Conservation (phyloP, 169 alveolate species). For the Eimeria praecox region DNA sequence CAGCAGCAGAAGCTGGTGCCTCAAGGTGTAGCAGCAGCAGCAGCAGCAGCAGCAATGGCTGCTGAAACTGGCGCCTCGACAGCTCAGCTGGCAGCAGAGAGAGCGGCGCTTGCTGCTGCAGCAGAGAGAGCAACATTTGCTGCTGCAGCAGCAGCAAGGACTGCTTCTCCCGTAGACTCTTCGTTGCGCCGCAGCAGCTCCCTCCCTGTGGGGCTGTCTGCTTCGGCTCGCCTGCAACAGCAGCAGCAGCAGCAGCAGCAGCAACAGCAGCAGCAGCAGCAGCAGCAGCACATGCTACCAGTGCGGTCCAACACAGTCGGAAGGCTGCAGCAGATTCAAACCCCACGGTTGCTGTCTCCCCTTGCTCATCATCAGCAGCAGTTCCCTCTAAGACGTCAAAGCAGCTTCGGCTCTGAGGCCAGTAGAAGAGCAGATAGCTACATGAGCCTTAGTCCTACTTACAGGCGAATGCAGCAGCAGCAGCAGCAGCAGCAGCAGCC, state of each 20-base stretch:
- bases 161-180: not conserved
- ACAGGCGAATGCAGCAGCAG: not conserved
- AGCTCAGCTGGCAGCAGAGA: slow-evolving; percentile 49
- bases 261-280: slow-evolving; percentile 51
- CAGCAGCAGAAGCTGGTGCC: slow-evolving; percentile 40
- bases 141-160: slow-evolving; percentile 45
- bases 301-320: slow-evolving; percentile 22
- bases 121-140: slow-evolving; percentile 52
- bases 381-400: not conserved
- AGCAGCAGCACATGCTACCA: slow-evolving; percentile 20
- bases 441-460: not conserved
- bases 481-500: not conserved
- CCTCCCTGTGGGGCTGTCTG: not conserved
- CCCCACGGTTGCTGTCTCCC: slow-evolving; percentile 31
- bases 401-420: not conserved
- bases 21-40: slow-evolving; percentile 24
- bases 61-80: slow-evolving; percentile 48
- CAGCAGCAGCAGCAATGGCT: slow-evolving; percentile 12
- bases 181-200: slow-evolving; percentile 16
- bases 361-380: not conserved
- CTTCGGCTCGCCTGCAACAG: slow-evolving; percentile 5
- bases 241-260: slow-evolving; percentile 38
- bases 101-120: slow-evolving; percentile 48
- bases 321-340: not conserved
- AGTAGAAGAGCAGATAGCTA: not conserved